Conservation (phyloP, 2,329 filamentous ascomycete genomes). For the Dactylellina drechsleri region DNA sequence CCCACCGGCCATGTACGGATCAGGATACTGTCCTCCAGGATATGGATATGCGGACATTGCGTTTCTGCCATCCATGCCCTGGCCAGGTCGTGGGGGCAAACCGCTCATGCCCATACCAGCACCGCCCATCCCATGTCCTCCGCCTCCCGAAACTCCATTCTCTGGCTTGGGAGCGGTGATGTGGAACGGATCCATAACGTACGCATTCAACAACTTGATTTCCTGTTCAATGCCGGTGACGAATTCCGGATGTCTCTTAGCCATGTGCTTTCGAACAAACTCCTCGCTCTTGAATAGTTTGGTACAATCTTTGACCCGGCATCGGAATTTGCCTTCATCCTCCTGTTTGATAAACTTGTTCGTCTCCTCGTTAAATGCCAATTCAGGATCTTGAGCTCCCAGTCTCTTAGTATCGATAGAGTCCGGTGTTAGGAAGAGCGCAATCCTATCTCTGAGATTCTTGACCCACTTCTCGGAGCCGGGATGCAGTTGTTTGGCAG, state of each 20-base stretch:
- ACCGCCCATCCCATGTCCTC: constrained; percentile 55
- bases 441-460: constrained; percentile 96
- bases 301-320: constrained; percentile 93
- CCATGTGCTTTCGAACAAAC: constrained; percentile 98
- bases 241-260: constrained; percentile 94
- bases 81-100: constrained; percentile 33
- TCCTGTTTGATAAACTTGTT: constrained; percentile 93
- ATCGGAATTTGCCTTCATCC: constrained; percentile 95
- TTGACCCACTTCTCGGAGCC: constrained; percentile 98
- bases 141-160: constrained; percentile 69
- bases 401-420: constrained; percentile 83
- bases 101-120: constrained; percentile 59
- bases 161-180: constrained; percentile 84
- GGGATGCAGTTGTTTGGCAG: constrained; percentile 87
- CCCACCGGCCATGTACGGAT: constrained; percentile 55
- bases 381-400: constrained; percentile 85
- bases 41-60: constrained; percentile 50
- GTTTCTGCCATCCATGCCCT: constrained; percentile 43
- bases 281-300: constrained; percentile 97
- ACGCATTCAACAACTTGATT: constrained; percentile 90
- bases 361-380: constrained; percentile 86
- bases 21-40: constrained; percentile 54
- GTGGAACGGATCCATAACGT: constrained; percentile 92
- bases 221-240: constrained; percentile 81
- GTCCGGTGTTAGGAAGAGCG: constrained; percentile 90